Percentiles rank a stretch among this genome's conserved stretches.
Evolutionary conservation across 495 filamentous ascomycete species (phyloP).

Genomic region (Penicillium psychrofluorescens): DNA sequence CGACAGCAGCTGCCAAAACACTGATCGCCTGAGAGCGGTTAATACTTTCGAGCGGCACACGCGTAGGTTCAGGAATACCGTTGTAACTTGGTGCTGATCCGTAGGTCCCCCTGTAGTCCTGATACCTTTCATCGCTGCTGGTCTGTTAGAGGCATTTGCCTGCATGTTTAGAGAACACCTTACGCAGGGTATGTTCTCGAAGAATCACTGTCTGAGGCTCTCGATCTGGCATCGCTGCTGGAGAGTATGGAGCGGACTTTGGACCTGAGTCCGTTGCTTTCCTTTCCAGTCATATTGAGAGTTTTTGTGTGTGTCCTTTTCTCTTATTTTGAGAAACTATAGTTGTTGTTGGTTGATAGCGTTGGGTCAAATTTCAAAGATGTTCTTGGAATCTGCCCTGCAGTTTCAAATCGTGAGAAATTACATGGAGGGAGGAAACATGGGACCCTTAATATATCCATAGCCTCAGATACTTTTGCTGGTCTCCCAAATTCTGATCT

Average conservation of each 20-base stretch:
- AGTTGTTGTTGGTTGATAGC: too few relatives aligned
- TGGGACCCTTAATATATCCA: too few relatives aligned
- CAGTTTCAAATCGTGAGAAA: too few relatives aligned
- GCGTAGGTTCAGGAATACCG: slow-evolving; percentile 9
- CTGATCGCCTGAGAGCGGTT: slow-evolving; percentile 12
- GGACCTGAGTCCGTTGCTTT: slow-evolving; percentile 5
- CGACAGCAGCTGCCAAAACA: slow-evolving; percentile 13
- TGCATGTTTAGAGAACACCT: slow-evolving; percentile 8
- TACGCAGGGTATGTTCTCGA: slow-evolving; percentile 11
- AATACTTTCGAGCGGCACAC: slow-evolving; percentile 4
- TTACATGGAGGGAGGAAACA: too few relatives aligned
- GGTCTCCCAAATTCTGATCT: too few relatives aligned
- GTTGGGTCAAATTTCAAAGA: too few relatives aligned
- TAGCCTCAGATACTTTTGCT: too few relatives aligned
- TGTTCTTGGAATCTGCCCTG: too few relatives aligned
- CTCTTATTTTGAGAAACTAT: too few relatives aligned
- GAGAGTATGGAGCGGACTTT: slow-evolving; percentile 10
- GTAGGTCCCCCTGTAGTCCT: slow-evolving; percentile 1
- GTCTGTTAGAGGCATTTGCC: slow-evolving; percentile 6
- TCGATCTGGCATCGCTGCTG: slow-evolving; percentile 3
- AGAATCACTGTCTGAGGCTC: slow-evolving; percentile 3
- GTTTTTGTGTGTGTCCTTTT: background rate
- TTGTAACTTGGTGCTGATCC: slow-evolving; percentile 6
- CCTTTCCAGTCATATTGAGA: slow-evolving; percentile 4
- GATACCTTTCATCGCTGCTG: slow-evolving; percentile 1